Conservation (phyloP, 2,329 filamentous ascomycete genomes). For the Pseudogymnoascus destructans region DNA sequence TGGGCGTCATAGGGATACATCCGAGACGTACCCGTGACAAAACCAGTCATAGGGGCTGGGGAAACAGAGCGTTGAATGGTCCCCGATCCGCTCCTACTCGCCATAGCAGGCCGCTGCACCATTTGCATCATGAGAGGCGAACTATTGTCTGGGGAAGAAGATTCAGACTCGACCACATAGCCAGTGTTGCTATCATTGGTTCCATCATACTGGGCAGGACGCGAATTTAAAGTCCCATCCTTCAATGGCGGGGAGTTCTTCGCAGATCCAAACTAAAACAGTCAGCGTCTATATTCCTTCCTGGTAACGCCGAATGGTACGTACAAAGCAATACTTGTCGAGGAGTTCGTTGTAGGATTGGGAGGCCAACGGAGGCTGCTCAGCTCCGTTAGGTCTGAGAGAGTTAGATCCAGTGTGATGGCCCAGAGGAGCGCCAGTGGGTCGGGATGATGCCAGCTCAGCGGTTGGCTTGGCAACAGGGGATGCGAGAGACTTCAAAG, state of each 20-base stretch:
- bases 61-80: constrained; percentile 28
- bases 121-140: constrained; percentile 18
- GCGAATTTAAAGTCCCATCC: constrained; percentile 32
- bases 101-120: constrained; percentile 25
- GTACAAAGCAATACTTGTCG: constrained; percentile 99
- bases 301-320: constrained; percentile 39
- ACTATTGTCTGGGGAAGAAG: constrained; percentile 17
- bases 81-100: constrained; percentile 27
- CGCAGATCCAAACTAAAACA: constrained; percentile 47
- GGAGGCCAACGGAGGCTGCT: constrained; percentile 63
- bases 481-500: constrained; percentile 14
- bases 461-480: constrained; percentile 7
- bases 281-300: constrained; percentile 30
- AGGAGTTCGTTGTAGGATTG: constrained; percentile 92
- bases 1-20: constrained; percentile 26
- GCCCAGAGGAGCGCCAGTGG: neutral
- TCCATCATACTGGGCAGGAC: constrained; percentile 33
- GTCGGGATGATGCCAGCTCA: neutral
- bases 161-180: constrained; percentile 21
- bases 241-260: constrained; percentile 38
- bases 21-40: constrained; percentile 34
- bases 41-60: constrained; percentile 33
- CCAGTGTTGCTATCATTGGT: constrained; percentile 25
- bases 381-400: constrained; percentile 28
- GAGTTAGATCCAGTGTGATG: neutral